Base-by-base conservation (phyloP, 1,284 basidiomycete genomes). In the Anthracocystis walkeri region DNA sequence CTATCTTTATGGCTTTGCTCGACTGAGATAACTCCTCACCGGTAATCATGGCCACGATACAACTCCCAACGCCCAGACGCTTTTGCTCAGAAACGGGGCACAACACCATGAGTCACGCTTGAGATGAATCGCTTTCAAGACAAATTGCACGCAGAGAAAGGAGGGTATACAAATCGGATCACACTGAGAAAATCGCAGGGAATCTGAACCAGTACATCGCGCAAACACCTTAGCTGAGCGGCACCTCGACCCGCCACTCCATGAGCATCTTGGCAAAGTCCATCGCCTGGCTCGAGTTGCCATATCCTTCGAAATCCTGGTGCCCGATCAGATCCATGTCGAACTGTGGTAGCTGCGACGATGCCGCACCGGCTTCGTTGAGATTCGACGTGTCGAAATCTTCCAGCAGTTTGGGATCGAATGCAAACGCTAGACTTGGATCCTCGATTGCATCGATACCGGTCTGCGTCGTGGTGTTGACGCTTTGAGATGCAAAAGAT, bases 251-350 rank as follows among this genome's bases (percentile, higher is more conserved):
- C n/a, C 65, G 57, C 72, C 72, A 75, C 10, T 75, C 66, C 46
- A 55, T 62, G 42, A 75, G 66, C 66, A 75, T 69, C 58, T 66
- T 75, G 23, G 61, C 66, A 66, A 75, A 75, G 66, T 69, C 72
- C 31, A 75, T 54, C 52, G 58, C 62, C 45, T 61, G 62, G 41
- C 63, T 60, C 38, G 66, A 58, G 45, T 75, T 75, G 35, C 62
- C 62, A 11, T 45, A 63, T 1, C 72, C 66, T 35, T 75, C 72
- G 12, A 75, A 69, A 23, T 75, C 72, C 35, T 65, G 66, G 14
- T 65, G 66, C 8, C 66, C 63, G 44, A 75, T 35, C 45, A 75
- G 63, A 31, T 75, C 72, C 55, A 75, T 42, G 45, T 75, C 72
- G 20, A 75, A 60, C 35, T 58, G 58, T 1, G 66, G 58, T 29